Conservation (phyloP, 2,329 filamentous ascomycete genomes). For the Fusarium nurragi region DNA sequence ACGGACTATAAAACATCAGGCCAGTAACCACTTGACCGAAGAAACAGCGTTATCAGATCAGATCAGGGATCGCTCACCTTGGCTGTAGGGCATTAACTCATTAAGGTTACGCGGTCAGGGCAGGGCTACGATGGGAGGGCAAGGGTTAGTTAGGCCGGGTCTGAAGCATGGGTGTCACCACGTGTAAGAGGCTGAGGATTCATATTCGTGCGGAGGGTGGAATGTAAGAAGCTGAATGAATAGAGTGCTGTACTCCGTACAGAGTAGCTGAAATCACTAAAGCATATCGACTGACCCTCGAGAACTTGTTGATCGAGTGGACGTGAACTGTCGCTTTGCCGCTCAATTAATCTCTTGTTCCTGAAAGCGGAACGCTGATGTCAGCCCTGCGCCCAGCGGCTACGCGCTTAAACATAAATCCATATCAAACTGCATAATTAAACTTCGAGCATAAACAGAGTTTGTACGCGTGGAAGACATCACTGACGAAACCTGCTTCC, state of each 20-base stretch:
- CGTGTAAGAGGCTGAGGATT: slow-evolving; percentile 28
- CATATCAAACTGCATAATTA: slow-evolving; percentile 20
- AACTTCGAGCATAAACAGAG: slow-evolving; percentile 18
- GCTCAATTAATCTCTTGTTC: slow-evolving; percentile 1
- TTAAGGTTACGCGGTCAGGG: slow-evolving; percentile 27
- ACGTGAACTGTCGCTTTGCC: neutral
- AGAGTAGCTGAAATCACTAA: neutral
- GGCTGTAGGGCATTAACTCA: slow-evolving; percentile 13
- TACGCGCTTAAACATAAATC: slow-evolving; percentile 22
- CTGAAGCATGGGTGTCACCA: slow-evolving; percentile 25
- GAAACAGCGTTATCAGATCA: slow-evolving; percentile 34
- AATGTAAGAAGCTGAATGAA: neutral
- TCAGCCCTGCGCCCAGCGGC: slow-evolving; percentile 15
- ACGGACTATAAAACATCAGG: slow-evolving; percentile 18
- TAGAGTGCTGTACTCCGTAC: neutral
- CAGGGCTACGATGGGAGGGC: slow-evolving; percentile 24
- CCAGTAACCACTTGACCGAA: slow-evolving; percentile 10
- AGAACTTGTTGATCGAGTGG: slow-evolving; percentile 5
- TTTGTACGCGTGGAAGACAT: slow-evolving; percentile 11
- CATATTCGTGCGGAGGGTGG: neutral
- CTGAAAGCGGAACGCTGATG: slow-evolving; percentile 16
- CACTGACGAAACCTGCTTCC: slow-evolving; percentile 17
- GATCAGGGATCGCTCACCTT: slow-evolving; percentile 31
- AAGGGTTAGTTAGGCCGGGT: slow-evolving; percentile 24
- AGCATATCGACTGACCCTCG: neutral